Evolutionary conservation across 2,329 filamentous ascomycete species (phyloP).

Genomic region (Pseudopyrenochaeta lycopersici): DNA sequence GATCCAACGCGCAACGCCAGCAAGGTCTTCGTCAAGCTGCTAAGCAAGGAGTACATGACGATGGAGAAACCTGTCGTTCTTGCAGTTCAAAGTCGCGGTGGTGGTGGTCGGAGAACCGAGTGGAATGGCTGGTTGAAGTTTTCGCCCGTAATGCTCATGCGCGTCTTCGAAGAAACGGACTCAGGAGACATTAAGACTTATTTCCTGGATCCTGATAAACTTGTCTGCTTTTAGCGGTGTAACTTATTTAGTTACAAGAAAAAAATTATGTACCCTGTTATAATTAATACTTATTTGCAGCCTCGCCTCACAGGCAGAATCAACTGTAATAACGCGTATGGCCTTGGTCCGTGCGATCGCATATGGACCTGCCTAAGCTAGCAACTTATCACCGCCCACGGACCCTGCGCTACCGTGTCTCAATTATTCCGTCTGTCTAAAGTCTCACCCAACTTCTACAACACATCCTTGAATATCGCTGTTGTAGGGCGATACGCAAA

Average conservation of each 20-base stretch:
- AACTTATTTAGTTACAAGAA: background rate
- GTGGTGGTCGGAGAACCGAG: background rate
- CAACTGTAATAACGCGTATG: no score
- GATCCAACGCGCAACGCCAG: background rate
- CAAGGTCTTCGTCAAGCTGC: conserved; percentile 7
- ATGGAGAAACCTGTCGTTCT: conserved; percentile 5
- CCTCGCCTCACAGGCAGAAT: no score
- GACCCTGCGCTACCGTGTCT: no score
- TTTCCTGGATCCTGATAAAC: background rate
- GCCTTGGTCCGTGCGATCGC: no score
- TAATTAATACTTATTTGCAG: no score
- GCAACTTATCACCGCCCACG: no score
- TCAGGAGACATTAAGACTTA: background rate
- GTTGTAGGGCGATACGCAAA: no score
- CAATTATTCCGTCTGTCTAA: no score
- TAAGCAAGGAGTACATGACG: background rate
- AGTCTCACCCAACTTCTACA: no score
- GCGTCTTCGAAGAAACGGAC: background rate
- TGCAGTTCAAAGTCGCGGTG: background rate
- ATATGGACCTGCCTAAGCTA: no score
- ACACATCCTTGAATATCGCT: no score
- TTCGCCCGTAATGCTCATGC: conserved; percentile 3
- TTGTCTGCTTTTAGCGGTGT: background rate
- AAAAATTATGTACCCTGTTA: no score
- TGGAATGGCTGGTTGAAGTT: conserved; percentile 10